These are phyloP conservation scores for Fusarium equiseti DNA, from an alignment of 2,329 filamentous ascomycete species.

Conservation along the genomic window DNA sequence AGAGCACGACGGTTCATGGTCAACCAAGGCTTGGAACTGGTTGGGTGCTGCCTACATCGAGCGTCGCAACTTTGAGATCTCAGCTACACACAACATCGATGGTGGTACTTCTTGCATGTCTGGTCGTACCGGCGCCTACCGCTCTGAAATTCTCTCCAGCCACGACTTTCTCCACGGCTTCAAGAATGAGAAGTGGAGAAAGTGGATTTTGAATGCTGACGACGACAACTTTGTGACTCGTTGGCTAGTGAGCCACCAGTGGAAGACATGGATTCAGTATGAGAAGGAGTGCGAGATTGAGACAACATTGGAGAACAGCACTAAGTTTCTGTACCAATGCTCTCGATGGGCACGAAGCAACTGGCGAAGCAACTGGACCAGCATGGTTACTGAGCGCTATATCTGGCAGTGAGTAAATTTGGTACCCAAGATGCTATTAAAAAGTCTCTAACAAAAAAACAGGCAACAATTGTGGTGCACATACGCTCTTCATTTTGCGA, in stretches of 20 bases:
- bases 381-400: conserved; percentile 83
- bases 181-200: conserved; percentile 89
- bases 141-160: conserved; percentile 87
- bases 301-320: conserved; percentile 90
- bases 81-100: conserved; percentile 93
- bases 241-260: conserved; percentile 91
- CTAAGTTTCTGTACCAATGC: conserved; percentile 93
- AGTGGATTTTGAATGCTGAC: conserved; percentile 92
- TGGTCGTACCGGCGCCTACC: conserved; percentile 91
- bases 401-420: conserved; percentile 82
- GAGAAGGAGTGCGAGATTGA: conserved; percentile 90
- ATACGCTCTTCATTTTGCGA: conserved; percentile 92
- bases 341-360: conserved; percentile 96
- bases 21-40: conserved; percentile 83
- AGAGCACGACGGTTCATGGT: conserved; percentile 69
- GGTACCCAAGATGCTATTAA: not conserved
- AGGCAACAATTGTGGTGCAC: conserved; percentile 94
- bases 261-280: conserved; percentile 97
- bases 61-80: conserved; percentile 95
- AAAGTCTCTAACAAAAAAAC: conserved; percentile 39
- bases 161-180: conserved; percentile 89
- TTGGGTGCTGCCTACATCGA: conserved; percentile 93
- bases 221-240: conserved; percentile 98
- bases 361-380: conserved; percentile 96
- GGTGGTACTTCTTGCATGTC: conserved; percentile 98